phyloP scores from a whole-genome alignment of 2,329 filamentous ascomycete genomes.

The Sporothrix mexicana region DNA sequence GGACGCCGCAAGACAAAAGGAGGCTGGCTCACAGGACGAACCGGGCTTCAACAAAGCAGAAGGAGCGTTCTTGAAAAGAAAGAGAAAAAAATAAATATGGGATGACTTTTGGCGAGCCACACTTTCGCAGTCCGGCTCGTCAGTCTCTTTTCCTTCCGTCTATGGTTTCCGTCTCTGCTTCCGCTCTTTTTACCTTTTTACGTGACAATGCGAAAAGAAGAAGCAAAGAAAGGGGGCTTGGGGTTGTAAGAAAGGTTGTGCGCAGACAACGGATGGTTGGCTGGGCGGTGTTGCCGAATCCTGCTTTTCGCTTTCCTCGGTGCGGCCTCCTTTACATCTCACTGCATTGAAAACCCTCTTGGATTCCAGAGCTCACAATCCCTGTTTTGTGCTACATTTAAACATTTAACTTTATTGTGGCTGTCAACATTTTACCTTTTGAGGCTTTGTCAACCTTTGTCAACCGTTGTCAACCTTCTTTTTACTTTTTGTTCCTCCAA shows the following conservation, averaged over 20 bases:
- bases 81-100: neutral
- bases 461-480: neutral
- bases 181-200: neutral
- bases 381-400: constrained; percentile 8
- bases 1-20: neutral
- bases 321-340: constrained; percentile 3
- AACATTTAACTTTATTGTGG: neutral
- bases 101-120: constrained; percentile 14
- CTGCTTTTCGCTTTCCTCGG: constrained; percentile 14
- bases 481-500: too few species aligned
- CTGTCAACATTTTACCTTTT: neutral
- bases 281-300: constrained; percentile 19
- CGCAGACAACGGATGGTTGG: constrained; percentile 11
- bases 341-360: neutral
- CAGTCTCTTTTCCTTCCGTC: neutral
- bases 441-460: neutral
- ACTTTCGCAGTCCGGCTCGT: neutral
- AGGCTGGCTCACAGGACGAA: neutral
- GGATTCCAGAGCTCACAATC: neutral
- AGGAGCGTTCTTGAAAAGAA: neutral
- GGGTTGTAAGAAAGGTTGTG: neutral
- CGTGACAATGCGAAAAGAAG: neutral
- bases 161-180: neutral
- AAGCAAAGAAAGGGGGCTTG: neutral
- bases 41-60: neutral